Conservation (phyloP, 140 eudicot genomes). For the Cichorium intybus region DNA sequence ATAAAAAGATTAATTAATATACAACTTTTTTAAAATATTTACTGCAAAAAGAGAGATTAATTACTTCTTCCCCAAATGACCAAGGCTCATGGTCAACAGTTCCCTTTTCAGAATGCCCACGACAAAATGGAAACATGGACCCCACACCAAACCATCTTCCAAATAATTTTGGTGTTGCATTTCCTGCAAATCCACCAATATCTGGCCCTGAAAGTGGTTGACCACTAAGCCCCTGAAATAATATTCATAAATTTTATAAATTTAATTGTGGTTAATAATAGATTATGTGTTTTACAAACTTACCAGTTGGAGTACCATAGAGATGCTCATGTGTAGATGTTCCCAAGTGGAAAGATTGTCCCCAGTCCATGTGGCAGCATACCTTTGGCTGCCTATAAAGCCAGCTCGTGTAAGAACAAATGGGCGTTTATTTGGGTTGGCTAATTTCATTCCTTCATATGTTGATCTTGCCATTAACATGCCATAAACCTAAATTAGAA, state of each 20-base stretch:
- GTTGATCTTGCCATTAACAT: constrained; percentile 97
- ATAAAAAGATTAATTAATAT: constrained; percentile 7
- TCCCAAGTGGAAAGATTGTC: constrained; percentile 97
- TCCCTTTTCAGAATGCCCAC: constrained; percentile 82
- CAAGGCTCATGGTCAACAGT: constrained; percentile 95
- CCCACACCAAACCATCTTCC: constrained; percentile 97
- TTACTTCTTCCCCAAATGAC: constrained; percentile 87
- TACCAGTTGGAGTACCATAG: constrained; percentile 98
- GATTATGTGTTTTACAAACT: constrained; percentile 6
- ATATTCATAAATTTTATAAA: neutral
- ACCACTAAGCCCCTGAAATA: constrained; percentile 84
- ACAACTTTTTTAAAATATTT: neutral
- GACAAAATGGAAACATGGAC: constrained; percentile 89
- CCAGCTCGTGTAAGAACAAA: constrained; percentile 98
- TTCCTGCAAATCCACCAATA: constrained; percentile 94
- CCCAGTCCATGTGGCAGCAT: constrained; percentile 98
- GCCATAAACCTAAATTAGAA: constrained; percentile 65
- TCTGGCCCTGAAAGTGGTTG: constrained; percentile 98
- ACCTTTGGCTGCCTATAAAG: constrained; percentile 89
- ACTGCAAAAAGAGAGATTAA: neutral
- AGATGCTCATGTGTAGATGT: constrained; percentile 93
- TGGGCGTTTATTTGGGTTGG: constrained; percentile 69
- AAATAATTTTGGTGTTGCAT: constrained; percentile 89
- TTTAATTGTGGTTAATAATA: no score
- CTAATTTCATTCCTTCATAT: constrained; percentile 86